These are phyloP conservation scores for Malania oleifera DNA, from an alignment of 164 flowering plant species.

Conservation along the genomic window DNA sequence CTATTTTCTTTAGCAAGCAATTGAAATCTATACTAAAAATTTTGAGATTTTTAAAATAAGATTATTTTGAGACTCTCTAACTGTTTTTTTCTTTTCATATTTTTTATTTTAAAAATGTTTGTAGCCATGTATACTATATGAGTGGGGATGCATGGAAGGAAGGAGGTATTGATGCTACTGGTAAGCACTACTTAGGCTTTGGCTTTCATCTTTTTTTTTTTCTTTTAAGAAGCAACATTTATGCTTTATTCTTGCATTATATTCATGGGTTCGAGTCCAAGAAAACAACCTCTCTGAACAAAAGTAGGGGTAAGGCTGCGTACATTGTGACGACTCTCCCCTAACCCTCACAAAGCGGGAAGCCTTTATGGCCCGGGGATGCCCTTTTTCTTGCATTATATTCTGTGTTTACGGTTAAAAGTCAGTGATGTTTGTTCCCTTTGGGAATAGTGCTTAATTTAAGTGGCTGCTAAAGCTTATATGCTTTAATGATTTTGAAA, in stretches of 20 bases:
- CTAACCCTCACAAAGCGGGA: too few relatives aligned
- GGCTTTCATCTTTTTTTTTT: not conserved
- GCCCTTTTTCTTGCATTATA: too few relatives aligned
- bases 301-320: too few relatives aligned
- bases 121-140: conserved; percentile 97
- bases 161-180: conserved; percentile 98
- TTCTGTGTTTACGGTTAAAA: too few relatives aligned
- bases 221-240: too few relatives aligned
- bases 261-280: not conserved
- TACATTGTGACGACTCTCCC: too few relatives aligned
- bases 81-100: conserved; percentile 12
- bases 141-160: conserved; percentile 99
- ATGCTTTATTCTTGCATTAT: conserved; percentile 11
- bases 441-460: not conserved
- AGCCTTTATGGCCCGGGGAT: too few relatives aligned
- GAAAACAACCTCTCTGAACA: not conserved
- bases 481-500: not conserved
- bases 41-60: not conserved
- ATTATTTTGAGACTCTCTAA: conserved; percentile 11
- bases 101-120: too few relatives aligned
- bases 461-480: not conserved
- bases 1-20: too few relatives aligned
- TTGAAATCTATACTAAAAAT: too few relatives aligned
- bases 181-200: conserved; percentile 34
- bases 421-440: not conserved